Percentiles rank a stretch among this genome's conserved stretches.
Conservation (phyloP, 331 rosid genomes). For the Cydonia oblonga region DNA sequence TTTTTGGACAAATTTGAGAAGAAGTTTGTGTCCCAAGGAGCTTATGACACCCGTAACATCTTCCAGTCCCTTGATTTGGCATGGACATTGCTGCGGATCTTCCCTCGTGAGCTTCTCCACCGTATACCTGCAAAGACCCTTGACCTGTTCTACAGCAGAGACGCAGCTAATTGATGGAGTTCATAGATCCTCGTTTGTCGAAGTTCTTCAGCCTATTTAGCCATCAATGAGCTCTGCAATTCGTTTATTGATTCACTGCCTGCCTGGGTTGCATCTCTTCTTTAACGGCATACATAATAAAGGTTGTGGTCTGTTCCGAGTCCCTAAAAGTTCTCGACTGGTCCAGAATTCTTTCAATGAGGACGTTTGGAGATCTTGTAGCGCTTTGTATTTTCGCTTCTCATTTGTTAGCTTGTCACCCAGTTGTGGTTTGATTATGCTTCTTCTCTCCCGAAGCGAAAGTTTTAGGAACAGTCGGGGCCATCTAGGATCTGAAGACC, state of each 20-base stretch:
- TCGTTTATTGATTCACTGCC: conserved; percentile 35
- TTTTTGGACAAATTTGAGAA: conserved; percentile 99
- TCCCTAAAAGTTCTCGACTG: conserved; percentile 25
- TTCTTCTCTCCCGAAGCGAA: conserved; percentile 8
- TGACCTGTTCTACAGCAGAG: conserved; percentile 81
- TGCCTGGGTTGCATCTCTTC: conserved; percentile 15
- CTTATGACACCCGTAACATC: conserved; percentile 93
- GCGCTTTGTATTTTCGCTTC: conserved; percentile 25
- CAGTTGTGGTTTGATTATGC: conserved; percentile 23
- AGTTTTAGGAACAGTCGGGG: conserved; percentile 13
- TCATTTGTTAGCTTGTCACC: conserved; percentile 25
- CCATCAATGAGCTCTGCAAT: conserved; percentile 26
- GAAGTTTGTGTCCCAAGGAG: conserved; percentile 94
- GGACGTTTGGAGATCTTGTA: conserved; percentile 36
- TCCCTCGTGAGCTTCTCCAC: conserved; percentile 99
- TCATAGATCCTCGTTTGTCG: background rate
- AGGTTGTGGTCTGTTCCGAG: conserved; percentile 30
- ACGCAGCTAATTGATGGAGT: conserved; percentile 57
- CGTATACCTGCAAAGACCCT: conserved; percentile 98
- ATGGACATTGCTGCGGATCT: conserved; percentile 93
- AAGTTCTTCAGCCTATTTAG: conserved; percentile 28
- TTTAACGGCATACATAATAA: conserved; percentile 36
- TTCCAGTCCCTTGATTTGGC: conserved; percentile 99
- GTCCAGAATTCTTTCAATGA: conserved; percentile 31
- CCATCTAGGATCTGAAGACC: conserved; percentile 10